A percentile compares a stretch with the other conserved stretches of the same genome.
phyloP scores from a whole-genome alignment of 805 yeast species.

The Tetrapisispora iriomotensis region DNA sequence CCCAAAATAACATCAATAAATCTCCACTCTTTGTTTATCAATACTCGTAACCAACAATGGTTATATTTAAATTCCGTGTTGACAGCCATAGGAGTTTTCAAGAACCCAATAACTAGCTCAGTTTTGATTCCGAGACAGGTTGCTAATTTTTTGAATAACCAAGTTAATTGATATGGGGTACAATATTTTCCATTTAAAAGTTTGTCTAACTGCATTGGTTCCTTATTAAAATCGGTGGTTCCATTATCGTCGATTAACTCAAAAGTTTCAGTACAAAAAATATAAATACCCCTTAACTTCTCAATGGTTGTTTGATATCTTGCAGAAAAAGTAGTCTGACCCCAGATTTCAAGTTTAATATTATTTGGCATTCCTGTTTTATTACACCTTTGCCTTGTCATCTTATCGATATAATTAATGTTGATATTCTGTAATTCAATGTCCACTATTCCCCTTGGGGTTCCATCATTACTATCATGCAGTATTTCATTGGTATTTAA shows the following conservation, averaged over 20 bases:
- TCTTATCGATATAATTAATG: slow-evolving; percentile 36
- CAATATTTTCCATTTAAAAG: slow-evolving; percentile 40
- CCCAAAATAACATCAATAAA: slow-evolving; percentile 67
- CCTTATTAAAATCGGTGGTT: slow-evolving; percentile 28
- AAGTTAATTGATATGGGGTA: slow-evolving; percentile 65
- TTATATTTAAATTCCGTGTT: slow-evolving; percentile 41
- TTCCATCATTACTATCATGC: slow-evolving; percentile 13
- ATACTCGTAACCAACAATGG: slow-evolving; percentile 83
- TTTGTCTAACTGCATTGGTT: slow-evolving; percentile 34
- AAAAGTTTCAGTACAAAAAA: slow-evolving; percentile 53
- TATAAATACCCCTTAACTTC: slow-evolving; percentile 53
- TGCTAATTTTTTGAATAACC: slow-evolving; percentile 65
- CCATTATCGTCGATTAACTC: slow-evolving; percentile 34
- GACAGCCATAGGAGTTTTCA: slow-evolving; percentile 66
- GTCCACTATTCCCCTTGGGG: slow-evolving; percentile 20
- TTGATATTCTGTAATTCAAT: slow-evolving; percentile 27
- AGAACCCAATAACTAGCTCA: slow-evolving; percentile 71
- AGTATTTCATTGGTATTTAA: slow-evolving; percentile 41
- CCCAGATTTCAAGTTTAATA: slow-evolving; percentile 45
- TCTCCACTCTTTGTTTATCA: slow-evolving; percentile 68
- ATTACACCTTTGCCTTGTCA: slow-evolving; percentile 31
- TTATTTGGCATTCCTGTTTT: slow-evolving; percentile 25
- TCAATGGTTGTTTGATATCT: slow-evolving; percentile 47
- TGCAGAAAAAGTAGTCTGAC: slow-evolving; percentile 42
- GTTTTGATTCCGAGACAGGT: slow-evolving; percentile 60